A percentile compares a stretch with the other conserved stretches of the same genome.
phyloP scores from a whole-genome alignment of 148 eudicot species.

The Rhododendron ferrugineum region DNA sequence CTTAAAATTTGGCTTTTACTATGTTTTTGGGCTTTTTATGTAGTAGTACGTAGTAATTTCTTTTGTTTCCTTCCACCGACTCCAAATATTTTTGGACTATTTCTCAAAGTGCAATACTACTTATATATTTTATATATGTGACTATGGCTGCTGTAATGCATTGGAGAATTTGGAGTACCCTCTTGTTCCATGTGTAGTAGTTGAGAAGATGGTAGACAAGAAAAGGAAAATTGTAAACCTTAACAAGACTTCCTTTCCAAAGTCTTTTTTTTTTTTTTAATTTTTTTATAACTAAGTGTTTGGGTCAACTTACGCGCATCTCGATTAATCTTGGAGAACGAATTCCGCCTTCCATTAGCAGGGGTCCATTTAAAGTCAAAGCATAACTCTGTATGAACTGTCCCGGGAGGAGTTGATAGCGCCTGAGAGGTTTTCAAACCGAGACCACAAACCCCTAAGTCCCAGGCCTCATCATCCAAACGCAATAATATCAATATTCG shows the following conservation, averaged over 20 bases:
- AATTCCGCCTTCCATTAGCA: no score
- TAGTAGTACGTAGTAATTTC: no score
- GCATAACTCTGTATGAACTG: no score
- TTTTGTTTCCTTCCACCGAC: background rate
- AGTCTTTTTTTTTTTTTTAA: background rate
- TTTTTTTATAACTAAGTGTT: fast-evolving
- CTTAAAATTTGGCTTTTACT: background rate
- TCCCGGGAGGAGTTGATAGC: no score
- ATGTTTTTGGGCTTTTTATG: background rate
- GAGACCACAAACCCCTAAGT: no score
- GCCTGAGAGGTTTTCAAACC: no score
- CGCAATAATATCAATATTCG: background rate
- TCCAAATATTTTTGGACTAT: background rate
- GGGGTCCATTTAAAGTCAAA: background rate
- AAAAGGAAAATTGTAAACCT: background rate
- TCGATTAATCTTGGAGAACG: no score
- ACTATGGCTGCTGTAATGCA: background rate
- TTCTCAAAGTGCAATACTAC: background rate
- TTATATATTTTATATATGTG: background rate
- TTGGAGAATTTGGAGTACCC: background rate
- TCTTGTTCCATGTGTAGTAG: background rate
- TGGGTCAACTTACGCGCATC: background rate
- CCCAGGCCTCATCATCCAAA: no score
- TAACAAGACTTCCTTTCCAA: background rate
- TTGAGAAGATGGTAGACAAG: background rate